Evolutionary conservation across 306 rosid genomes (phyloP), one percentile per base, ranked within the genome.

Genomic region (Trifolium pratense): DNA sequence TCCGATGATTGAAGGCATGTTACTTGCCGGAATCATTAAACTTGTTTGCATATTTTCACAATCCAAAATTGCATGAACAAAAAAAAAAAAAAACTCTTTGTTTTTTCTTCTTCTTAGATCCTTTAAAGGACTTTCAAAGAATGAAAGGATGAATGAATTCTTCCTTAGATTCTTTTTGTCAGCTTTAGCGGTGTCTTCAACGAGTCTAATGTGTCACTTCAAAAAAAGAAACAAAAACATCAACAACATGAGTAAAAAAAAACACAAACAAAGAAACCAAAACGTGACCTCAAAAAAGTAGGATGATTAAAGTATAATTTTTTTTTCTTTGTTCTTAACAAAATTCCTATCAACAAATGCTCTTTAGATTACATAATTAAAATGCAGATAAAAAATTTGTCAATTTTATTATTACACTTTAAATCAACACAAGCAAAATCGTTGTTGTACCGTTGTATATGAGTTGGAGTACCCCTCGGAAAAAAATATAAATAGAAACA

Each of bases 1-100:
- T 84, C 89, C 95, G 0, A 89, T 75, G 85, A 91, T 83, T 5
- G 97, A 83, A 3, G 89, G 84, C 87, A 91, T 86, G 75, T 91
- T 86, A 70, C 86, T 87, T 3, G 84, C 86, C 68, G 91, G 97
- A 78, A 84, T 86, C 86, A 84, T 89, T 57, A 86, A 76, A 72
- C 95, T 84, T 58, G 85, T 85, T 3, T 88, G 92, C 95, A 91
- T 91, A 73, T 66, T 66, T 84, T 82, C 53, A 37, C 71, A 11
- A 7, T 65, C 63, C 63, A 65, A 71, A 59, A 65, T 12, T 12
- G 3, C 26, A 31, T 46, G 3, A 11, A 59, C 77, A 3, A 15
- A 43, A 36, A 26, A 17, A 51, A 21, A 21, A 21, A n/a, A n/a
- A n/a, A n/a, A n/a, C n/a, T 52, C 8, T 66, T 48, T 9, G 46